phyloP scores from a whole-genome alignment of 2,329 filamentous ascomycete species.

The Penicillium nordicum region DNA sequence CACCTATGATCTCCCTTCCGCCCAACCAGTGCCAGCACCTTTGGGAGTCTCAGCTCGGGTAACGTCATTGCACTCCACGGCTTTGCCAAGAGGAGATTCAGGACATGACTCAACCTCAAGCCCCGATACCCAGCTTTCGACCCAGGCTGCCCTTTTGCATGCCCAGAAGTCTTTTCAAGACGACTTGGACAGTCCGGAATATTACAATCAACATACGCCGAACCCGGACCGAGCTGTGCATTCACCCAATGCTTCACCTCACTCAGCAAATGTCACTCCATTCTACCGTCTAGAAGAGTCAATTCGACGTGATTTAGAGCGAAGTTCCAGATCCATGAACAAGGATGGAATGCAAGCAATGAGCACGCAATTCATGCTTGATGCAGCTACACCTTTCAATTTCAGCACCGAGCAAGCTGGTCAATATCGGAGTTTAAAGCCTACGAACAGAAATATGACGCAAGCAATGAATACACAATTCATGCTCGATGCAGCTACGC shows the following conservation, averaged over 20 bases:
- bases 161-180: slow-evolving; percentile 42
- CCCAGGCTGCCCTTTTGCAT: slow-evolving; percentile 39
- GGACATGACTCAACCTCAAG: slow-evolving; percentile 21
- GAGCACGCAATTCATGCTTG: slow-evolving; percentile 43
- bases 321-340: slow-evolving; percentile 2
- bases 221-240: slow-evolving; percentile 13
- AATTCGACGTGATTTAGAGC: slow-evolving; percentile 2
- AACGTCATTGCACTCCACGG: slow-evolving; percentile 41
- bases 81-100: slow-evolving; percentile 26
- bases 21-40: slow-evolving; percentile 33
- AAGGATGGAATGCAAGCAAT: slow-evolving; percentile 26
- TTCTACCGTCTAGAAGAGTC: slow-evolving; percentile 26
- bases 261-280: slow-evolving; percentile 29
- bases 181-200: slow-evolving; percentile 33
- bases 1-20: slow-evolving; percentile 35
- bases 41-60: slow-evolving; percentile 30
- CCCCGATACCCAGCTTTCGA: slow-evolving; percentile 37
- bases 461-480: slow-evolving; percentile 39
- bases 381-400: slow-evolving; percentile 40
- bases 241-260: slow-evolving; percentile 12
- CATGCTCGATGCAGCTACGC: slow-evolving; percentile 41
- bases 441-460: slow-evolving; percentile 13
- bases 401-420: slow-evolving; percentile 28
- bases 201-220: slow-evolving; percentile 10
- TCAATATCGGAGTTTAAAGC: slow-evolving; percentile 1